Conservation (phyloP, 2,329 filamentous ascomycete genomes). For the Endothia cerciana region DNA sequence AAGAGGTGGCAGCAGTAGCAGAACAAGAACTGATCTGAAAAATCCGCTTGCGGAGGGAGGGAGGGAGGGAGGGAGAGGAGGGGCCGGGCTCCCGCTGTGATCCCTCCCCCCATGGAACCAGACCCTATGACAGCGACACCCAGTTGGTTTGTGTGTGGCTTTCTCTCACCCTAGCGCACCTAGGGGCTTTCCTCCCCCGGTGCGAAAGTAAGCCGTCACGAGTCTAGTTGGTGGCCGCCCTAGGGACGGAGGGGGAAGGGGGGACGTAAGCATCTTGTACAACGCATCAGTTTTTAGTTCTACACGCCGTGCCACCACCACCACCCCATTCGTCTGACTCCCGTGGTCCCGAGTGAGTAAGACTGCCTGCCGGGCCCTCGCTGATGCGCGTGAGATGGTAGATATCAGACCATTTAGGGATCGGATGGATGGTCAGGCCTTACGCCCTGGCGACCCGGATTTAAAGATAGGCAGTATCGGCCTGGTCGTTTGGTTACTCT, state of each 20-base stretch:
- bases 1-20: not conserved
- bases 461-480: not conserved
- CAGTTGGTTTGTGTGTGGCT: no score
- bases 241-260: not conserved
- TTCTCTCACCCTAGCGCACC: no score
- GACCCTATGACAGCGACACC: no score
- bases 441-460: not conserved
- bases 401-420: no score
- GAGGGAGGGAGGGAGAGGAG: no score
- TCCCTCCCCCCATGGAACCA: no score
- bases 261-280: slow-evolving; percentile 11
- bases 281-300: slow-evolving; percentile 5
- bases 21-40: not conserved
- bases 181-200: not conserved
- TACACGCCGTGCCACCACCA: not conserved
- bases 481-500: not conserved
- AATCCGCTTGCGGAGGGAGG: no score
- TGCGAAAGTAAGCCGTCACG: not conserved
- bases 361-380: not conserved
- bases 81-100: no score
- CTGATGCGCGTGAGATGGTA: not conserved
- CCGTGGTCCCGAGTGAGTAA: no score
- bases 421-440: not conserved
- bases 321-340: not conserved
- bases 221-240: not conserved